These are phyloP conservation scores for Limonomyces culmigenus DNA, from an alignment of 1,284 basidiomycete species.

Conservation along the genomic window DNA sequence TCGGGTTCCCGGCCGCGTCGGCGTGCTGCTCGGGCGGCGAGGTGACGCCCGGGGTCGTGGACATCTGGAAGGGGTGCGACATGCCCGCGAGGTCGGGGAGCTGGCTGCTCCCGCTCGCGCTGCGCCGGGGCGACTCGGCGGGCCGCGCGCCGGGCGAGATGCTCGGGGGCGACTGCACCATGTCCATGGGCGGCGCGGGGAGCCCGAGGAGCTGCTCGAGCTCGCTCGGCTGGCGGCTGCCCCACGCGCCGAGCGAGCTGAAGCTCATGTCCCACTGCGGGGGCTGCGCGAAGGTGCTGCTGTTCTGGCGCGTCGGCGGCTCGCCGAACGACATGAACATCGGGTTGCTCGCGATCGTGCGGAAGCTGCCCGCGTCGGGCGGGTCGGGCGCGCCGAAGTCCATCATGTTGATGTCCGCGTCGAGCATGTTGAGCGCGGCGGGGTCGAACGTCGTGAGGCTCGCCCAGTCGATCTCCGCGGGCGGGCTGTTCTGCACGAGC, in stretches of 20 bases:
- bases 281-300: too few species aligned
- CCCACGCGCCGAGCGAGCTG: slow-evolving; percentile 5
- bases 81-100: neutral
- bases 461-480: slow-evolving; percentile 41
- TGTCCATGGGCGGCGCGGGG: neutral
- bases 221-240: neutral
- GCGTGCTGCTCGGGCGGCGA: neutral
- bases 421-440: slow-evolving; percentile 36
- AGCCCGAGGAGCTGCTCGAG: neutral
- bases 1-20: neutral
- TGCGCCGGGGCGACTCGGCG: neutral
- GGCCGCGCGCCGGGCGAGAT: too few species aligned
- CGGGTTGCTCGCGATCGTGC: slow-evolving; percentile 63
- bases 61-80: slow-evolving; percentile 12
- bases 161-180: too few species aligned
- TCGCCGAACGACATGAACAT: slow-evolving; percentile 68
- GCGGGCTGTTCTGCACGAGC: neutral
- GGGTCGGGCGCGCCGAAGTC: slow-evolving; percentile 31
- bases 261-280: slow-evolving; percentile 12
- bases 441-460: slow-evolving; percentile 52
- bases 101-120: neutral
- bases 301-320: too few species aligned
- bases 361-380: slow-evolving; percentile 30
- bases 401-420: slow-evolving; percentile 30
- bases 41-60: slow-evolving; percentile 4